Evolutionary conservation across 257 asterid species (phyloP), one percentile per base, ranked within the genome.

Genomic region (Gynochthodes officinalis): DNA sequence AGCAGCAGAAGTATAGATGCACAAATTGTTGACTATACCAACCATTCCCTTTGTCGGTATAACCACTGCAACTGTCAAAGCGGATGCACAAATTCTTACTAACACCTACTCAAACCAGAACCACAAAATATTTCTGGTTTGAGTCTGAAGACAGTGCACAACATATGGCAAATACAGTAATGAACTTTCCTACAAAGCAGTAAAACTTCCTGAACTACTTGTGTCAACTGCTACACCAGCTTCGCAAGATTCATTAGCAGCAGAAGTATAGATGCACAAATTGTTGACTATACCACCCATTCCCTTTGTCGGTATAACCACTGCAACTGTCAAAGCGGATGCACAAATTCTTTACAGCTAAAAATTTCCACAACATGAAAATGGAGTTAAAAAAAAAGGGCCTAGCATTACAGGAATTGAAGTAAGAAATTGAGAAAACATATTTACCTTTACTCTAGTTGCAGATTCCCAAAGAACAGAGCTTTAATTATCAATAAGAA

Each of bases 191-290:
- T 43, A 6, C 64, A 59, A 23, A 10, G 27, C 63, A 27, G 63
- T 57, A 37, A 37, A 42, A 42, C 48, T 42, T 42, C 48, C 48
- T 42, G 10, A 42, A 50, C 5, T 1, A 25, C 14, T 4, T 10
- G 14, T 50, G 27, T 50, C 57, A 18, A 7, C 57, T 50, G 19
- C 52, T 46, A 1, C 57, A 18, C 12, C 13, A 37, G 25, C 39
- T 18, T 35, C 48, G 19, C 68, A 63, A 35, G 68, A 37, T 35
- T 63, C 68, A 63, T 63, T 11, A 15, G 68, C 4, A 35, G 67
- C 46, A 5, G 2, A 37, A 63, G 11, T 4, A 40, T 32, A 19
- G 67, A 61, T 61, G 67, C 1, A 15, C 49, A 63, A 37, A 25
- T 39, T 37, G 18, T 21, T 25, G 37, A 37, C 49, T 35, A 5